A percentile compares a stretch with the other conserved stretches of the same genome.
These are phyloP conservation scores for Stentor coeruleus DNA, from an alignment of 73 alveolate species.

Conservation along the genomic window DNA sequence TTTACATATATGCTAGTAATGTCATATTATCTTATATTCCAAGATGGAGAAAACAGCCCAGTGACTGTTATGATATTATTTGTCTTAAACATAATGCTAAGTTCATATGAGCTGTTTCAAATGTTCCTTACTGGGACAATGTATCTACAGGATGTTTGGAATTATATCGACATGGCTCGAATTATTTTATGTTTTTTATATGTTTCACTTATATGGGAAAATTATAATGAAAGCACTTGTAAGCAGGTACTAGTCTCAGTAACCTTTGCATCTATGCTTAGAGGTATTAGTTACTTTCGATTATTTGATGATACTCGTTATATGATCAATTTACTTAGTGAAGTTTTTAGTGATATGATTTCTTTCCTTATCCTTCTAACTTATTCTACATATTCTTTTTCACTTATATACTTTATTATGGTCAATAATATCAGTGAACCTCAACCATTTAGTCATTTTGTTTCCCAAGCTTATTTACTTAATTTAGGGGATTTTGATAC, in stretches of 20 bases:
- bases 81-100: not conserved
- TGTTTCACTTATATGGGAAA: not conserved
- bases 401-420: slow-evolving; percentile 27
- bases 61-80: not conserved
- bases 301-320: slow-evolving; percentile 28
- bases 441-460: not conserved
- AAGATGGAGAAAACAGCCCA: not conserved
- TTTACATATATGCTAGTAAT: not conserved
- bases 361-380: slow-evolving; percentile 29
- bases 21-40: not conserved
- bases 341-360: slow-evolving; percentile 37
- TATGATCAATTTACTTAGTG: slow-evolving; percentile 37
- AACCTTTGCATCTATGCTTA: slow-evolving; percentile 8
- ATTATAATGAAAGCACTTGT: too few relatives aligned
- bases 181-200: not conserved
- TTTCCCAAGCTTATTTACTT: slow-evolving; percentile 30
- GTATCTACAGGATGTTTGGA: not conserved
- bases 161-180: not conserved
- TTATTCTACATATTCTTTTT: slow-evolving; percentile 35
- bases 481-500: slow-evolving; percentile 37
- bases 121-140: not conserved
- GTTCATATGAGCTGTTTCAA: not conserved
- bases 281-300: slow-evolving; percentile 44
- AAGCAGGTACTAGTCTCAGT: not conserved
- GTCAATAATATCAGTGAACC: not conserved